Base-by-base conservation (phyloP, 1,284 basidiomycete species). In the Papiliotrema nemorosa region DNA sequence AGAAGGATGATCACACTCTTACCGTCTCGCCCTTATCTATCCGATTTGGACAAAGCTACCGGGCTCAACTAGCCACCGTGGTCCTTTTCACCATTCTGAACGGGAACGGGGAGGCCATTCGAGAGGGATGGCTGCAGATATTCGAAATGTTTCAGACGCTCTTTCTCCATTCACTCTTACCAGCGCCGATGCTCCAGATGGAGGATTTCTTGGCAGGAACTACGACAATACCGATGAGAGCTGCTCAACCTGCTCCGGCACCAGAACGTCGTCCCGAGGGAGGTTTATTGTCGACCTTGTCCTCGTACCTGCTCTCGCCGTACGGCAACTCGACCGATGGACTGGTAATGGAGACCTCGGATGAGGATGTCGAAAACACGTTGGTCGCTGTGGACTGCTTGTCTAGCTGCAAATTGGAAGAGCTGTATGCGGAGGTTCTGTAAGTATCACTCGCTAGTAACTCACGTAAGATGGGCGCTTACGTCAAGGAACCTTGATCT, bases 121-220 rank as follows among this genome's bases (percentile, higher is more conserved):
- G 92, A 33, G 87, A 91, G 69, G 92, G 94, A 16, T 99, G 96
- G 96, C 84, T 82, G 2, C 68, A 91, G 85, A 90, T 99, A 52
- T 97, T 98, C 64, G 93, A 97, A 72, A 97, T 98, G 84, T 92
- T 97, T 76, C 88, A 94, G 67, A 97, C 92, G 31, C 78, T 99
- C 22, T 98, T 98, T 76, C 76, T 94, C 38, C 88, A 97, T 69
- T 93, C 91, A 3, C 80, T 98, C 25, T 78, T 99, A 21, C 93
- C 92, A 0, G 81, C 79, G 4, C 80, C 84, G 47, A 88, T 98
- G 84, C 78, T 93, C n/a, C 86, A 90, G 67, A 93, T 97, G 88
- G 90, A 93, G 68, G 94, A 97, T 70, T 97, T 97, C 75, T 79
- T 96, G 14, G 90, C 89, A 24, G 88, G 88, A 7, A 82, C 85